Evolutionary conservation across 1,284 basidiomycete species (phyloP), one percentile per base, ranked within the genome.

Genomic region (Coniophora puteana): DNA sequence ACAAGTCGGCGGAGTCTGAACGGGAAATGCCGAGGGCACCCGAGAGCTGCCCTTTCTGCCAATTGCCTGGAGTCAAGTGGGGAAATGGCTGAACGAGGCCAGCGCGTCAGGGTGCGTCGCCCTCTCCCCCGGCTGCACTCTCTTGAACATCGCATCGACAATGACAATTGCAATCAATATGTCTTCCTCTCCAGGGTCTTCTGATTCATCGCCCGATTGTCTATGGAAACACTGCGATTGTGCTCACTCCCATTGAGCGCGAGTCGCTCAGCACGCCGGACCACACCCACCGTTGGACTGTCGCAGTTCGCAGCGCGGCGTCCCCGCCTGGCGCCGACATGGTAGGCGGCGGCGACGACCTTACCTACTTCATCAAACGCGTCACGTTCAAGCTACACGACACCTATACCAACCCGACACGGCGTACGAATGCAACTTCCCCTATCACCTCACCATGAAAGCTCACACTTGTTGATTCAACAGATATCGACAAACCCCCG

Each of bases 311-410:
- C 26, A 83, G 84, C 43, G 83, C 87, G 5, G 76, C 84, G 4
- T 85, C 80, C 44, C 63, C 65, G 14, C 71, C 74, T 3, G 75
- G 80, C 50, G 74, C 78, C 30, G 79, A 85, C 44, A 67, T 75
- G n/a, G 83, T 89, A 12, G 93, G 93, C 16, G 92, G 90, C 8
- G 84, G 80, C 33, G 92, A 96, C 58, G 92, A 96, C 58, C 59
- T 94, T 40, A 78, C 79, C 46, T 88, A 94, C 55, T 88, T 94
- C 56, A 83, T 97, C 58, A 96, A 95, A 62, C 80, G 93, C 36
- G 95, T 99, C 38, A 91, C 92, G 12, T 98, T 99, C 78, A 95
- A 94, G 64, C 69, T 99, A 36, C 96, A 99, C 66, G 96, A 99
- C 51, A 97, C 95, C 1, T 99, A 97, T 67, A 64, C 91, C 1